A percentile compares a stretch with the other conserved stretches of the same genome.
These are phyloP conservation scores for Tricladium varicosporioides DNA, from an alignment of 2,329 filamentous ascomycete species.

Conservation along the genomic window DNA sequence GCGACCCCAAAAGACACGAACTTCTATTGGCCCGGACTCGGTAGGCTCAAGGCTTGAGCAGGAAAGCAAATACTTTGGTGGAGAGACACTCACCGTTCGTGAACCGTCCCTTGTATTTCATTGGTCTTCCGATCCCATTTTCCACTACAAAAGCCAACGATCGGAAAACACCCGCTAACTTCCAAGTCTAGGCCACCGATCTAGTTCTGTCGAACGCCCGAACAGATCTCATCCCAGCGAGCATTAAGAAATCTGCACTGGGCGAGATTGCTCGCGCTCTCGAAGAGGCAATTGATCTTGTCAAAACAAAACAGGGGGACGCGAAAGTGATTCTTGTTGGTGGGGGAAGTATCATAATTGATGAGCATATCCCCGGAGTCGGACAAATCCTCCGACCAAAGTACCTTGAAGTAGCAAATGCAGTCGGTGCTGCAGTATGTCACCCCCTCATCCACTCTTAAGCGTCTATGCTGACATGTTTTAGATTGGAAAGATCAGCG, in stretches of 20 bases:
- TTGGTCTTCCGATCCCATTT: too few species aligned
- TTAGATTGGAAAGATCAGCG: conserved; percentile 33
- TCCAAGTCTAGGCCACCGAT: conserved; percentile 36
- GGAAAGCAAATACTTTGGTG: conserved; percentile 52
- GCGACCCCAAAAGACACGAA: conserved; percentile 43
- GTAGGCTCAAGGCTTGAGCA: conserved; percentile 50
- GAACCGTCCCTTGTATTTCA: too few species aligned
- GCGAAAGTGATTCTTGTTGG: conserved; percentile 55
- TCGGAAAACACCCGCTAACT: conserved; percentile 30
- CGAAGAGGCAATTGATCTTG: conserved; percentile 51
- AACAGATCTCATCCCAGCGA: conserved; percentile 12
- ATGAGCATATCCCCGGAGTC: conserved; percentile 47
- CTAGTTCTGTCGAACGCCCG: conserved; percentile 14
- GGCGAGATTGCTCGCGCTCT: conserved; percentile 41
- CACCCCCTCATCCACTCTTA: conserved; percentile 24
- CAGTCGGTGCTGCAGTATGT: conserved; percentile 56
- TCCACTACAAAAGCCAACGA: conserved; percentile 32
- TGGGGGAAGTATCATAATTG: conserved; percentile 52
- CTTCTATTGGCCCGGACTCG: conserved; percentile 53
- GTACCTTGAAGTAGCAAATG: conserved; percentile 56
- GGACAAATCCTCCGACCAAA: conserved; percentile 49
- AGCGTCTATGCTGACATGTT: not conserved
- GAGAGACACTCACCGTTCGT: conserved; percentile 49
- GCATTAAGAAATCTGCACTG: conserved; percentile 18
- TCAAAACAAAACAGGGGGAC: conserved; percentile 53